These are phyloP conservation scores for Suaeda aralocaspica DNA, from an alignment of 148 eudicot genomes.

Conservation along the genomic window DNA sequence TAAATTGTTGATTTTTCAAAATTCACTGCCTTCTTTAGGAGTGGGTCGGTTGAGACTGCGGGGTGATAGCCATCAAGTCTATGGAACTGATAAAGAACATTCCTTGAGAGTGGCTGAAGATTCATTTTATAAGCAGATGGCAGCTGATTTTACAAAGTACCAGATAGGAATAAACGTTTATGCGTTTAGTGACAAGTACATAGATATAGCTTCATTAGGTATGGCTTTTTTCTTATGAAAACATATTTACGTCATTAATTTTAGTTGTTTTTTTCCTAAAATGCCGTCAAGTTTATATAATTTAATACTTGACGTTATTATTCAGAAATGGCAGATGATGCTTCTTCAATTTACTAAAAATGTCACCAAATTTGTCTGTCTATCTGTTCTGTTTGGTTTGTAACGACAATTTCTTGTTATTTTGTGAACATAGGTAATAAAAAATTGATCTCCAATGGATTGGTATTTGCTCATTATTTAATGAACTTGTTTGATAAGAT, in stretches of 20 bases:
- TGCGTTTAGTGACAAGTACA: slow-evolving; percentile 96
- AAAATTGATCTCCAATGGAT: not conserved
- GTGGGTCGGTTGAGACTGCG: slow-evolving; percentile 88
- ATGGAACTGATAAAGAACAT: slow-evolving; percentile 96
- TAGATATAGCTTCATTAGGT: slow-evolving; percentile 94
- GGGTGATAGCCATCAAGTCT: slow-evolving; percentile 73
- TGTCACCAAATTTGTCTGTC: not conserved
- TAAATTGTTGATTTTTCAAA: slow-evolving; percentile 92
- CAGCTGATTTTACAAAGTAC: slow-evolving; percentile 90
- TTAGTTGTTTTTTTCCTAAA: not conserved
- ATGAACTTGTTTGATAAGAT: no score
- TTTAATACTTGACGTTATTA: not conserved
- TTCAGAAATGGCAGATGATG: not conserved
- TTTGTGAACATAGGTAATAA: not conserved
- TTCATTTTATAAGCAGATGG: slow-evolving; percentile 99
- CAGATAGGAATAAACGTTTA: slow-evolving; percentile 89
- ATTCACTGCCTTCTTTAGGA: slow-evolving; percentile 86
- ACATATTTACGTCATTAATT: not conserved
- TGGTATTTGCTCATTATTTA: not conserved
- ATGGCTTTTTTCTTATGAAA: slow-evolving; percentile 18
- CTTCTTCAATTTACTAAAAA: not conserved
- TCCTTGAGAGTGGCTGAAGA: slow-evolving; percentile 78
- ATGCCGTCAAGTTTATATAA: not conserved
- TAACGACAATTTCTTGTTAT: not conserved
- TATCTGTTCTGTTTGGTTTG: not conserved